Base-by-base conservation (phyloP, 148 eudicot genomes). In the Gaultheria prostrata region DNA sequence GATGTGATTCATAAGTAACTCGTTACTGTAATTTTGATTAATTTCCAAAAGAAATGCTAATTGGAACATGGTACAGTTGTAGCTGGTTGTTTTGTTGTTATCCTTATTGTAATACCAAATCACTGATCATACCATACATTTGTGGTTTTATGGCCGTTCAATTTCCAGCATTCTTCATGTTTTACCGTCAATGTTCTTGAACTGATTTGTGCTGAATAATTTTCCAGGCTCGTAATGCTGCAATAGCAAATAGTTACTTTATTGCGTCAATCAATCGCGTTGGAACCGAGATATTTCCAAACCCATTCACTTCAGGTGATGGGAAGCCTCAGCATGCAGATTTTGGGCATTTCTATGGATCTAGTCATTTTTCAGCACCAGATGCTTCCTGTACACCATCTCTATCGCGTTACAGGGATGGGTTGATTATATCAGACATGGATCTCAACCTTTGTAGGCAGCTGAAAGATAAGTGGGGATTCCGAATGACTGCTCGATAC, bases 321-420 rank as follows among this genome's bases (percentile, higher is more conserved):
- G 98, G 99, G 84, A 97, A 97, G 87, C 97, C 97, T n/a, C 89
- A 93, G 48, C 99, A 93, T 83, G 88, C 89, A 78, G 98, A 94
- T 87, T 97, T 97, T 20, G 99, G 99, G 33, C 99, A 97, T 84
- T 97, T 97, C 86, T 97, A 97, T 69, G 99, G 99, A n/a, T 97
- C 99, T 1, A 97, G 99, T 76, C 94, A 94, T 79, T 86, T 97
- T 67, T 93, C 98, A 3, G 98, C 99, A 35, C 99, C 99, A 12
- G 99, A 97, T 87, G 87, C 98, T 51, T 97, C 99, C 4, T 97
- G 95, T 73, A 92, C 97, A 0, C 98, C 98, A 13, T 94, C 98
- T 86, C 90, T 97, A 24, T 92, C 98, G 63, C 94, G 95, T 24
- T 85, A 88, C 91, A 93, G 72, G 83, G 95, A 97, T 18, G 99